Conservation (phyloP, 2,329 filamentous ascomycete genomes). For the Neocatenulostroma microsporum region DNA sequence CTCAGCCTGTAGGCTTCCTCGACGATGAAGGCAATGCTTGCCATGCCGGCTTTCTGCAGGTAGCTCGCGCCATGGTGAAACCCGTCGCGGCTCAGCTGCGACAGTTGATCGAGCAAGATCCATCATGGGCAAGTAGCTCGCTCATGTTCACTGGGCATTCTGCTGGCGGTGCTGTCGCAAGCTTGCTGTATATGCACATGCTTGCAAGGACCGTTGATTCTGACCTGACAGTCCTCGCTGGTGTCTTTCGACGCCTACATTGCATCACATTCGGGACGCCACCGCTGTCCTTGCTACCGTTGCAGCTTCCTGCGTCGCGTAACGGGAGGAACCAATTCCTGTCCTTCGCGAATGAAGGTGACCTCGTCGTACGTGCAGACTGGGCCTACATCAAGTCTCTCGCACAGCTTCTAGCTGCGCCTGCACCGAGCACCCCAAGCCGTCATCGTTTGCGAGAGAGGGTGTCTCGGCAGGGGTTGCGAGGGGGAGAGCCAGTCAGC, state of each 20-base stretch:
- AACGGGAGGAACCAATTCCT: conserved; percentile 59
- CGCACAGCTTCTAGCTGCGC: conserved; percentile 60
- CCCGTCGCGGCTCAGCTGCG: conserved; percentile 65
- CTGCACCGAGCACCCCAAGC: conserved; percentile 22
- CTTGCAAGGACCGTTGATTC: conserved; percentile 54
- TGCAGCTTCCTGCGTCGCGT: conserved; percentile 53
- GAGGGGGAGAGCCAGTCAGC: conserved; percentile 2
- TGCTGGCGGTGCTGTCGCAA: conserved; percentile 75
- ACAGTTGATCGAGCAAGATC: conserved; percentile 63
- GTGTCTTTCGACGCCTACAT: conserved; percentile 68
- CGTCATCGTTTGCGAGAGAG: conserved; percentile 9
- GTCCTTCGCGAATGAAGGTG: conserved; percentile 77
- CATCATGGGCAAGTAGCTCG: conserved; percentile 56
- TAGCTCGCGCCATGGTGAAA: conserved; percentile 65
- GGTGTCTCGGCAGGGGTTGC: conserved; percentile 9
- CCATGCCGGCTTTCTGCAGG: conserved; percentile 70
- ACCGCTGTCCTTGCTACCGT: conserved; percentile 62
- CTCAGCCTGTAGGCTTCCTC: conserved; percentile 60
- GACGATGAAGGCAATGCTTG: conserved; percentile 71
- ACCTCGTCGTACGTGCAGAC: conserved; percentile 70
- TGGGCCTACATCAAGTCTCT: conserved; percentile 63
- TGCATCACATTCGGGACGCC: conserved; percentile 79
- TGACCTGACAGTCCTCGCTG: conserved; percentile 61
- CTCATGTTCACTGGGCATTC: conserved; percentile 80
- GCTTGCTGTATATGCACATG: conserved; percentile 76